A percentile compares a stretch with the other conserved stretches of the same genome.
Conservation (phyloP, 345 rosid species). For the Conringia planisiliqua region DNA sequence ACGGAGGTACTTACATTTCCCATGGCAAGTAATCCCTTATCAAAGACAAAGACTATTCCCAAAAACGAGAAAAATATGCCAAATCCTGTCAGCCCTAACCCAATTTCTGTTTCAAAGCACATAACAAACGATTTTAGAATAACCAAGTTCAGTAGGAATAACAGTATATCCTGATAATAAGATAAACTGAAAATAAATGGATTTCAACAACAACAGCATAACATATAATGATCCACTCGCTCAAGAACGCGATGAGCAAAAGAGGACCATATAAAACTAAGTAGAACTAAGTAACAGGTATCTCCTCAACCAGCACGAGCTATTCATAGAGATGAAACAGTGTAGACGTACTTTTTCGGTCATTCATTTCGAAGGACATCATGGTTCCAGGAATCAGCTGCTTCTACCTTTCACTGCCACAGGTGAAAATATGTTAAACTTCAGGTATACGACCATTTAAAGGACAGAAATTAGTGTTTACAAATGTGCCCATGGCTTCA, state of each 20-base stretch:
- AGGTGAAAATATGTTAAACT: neutral
- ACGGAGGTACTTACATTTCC: conserved; percentile 72
- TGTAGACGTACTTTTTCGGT: conserved; percentile 32
- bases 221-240: neutral
- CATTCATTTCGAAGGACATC: conserved; percentile 40
- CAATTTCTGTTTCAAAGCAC: conserved; percentile 55
- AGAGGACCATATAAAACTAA: neutral
- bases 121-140: neutral
- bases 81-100: conserved; percentile 93
- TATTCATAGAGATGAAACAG: neutral
- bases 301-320: neutral
- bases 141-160: neutral
- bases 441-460: neutral
- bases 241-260: neutral
- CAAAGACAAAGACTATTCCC: conserved; percentile 84
- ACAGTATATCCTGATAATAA: neutral
- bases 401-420: conserved; percentile 19
- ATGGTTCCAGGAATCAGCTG: conserved; percentile 17
- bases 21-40: conserved; percentile 96
- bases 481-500: neutral
- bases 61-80: conserved; percentile 89
- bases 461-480: neutral
- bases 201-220: neutral
- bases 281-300: neutral
- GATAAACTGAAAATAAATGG: neutral